Base-by-base conservation (phyloP, 2,329 filamentous ascomycete genomes). In the Monosporascus sp. region DNA sequence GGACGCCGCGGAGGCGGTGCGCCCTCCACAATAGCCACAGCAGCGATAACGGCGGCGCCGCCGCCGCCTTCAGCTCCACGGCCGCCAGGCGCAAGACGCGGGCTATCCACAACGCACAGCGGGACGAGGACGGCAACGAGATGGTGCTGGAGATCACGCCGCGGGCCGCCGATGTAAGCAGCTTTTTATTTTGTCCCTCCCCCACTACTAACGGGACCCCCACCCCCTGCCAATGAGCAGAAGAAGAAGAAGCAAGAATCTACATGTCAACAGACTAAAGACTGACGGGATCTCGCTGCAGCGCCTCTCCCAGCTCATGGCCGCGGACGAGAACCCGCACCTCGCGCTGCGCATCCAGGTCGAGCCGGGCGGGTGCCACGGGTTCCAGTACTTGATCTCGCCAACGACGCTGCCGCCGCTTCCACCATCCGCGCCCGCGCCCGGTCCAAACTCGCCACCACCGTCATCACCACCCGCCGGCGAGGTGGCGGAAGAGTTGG, bases 381-480 rank as follows among this genome's bases (percentile, higher is more conserved):
- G 94, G 48, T 99, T 99, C 70, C 94, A 99, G 69, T 99, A 99
- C 68, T 75, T 96, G 47, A 96, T 99, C 89, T 89, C 86, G 17
- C 79, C 97, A 4, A 87, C 90, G 2, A 83, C 81, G 0, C 72
- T 87, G 1, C 83, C 83, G 0, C 54, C 68, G 1, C 52, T 61
- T 0, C 56, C 71, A 2, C 62, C 57, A 31, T 55, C 59, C 2
- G 41, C 48, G 31, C 35, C 54, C 18, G 22, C 57, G 27, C 37
- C 58, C 1, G 3, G 56, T 57, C 43, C 56, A 35, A 25, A 44
- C 3, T 9, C 46, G 2, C 18, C 39, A 35, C 39, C 49, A 3
- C 48, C 43, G 18, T 47, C 54, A 15, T 47, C 48, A 2, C 43
- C 52, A 18, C 51, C 56, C 11, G 48, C 58, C 9, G 22, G n/a